Evolutionary conservation across 139 green algal species (phyloP).

Genomic region (Haematococcus lacustris): DNA sequence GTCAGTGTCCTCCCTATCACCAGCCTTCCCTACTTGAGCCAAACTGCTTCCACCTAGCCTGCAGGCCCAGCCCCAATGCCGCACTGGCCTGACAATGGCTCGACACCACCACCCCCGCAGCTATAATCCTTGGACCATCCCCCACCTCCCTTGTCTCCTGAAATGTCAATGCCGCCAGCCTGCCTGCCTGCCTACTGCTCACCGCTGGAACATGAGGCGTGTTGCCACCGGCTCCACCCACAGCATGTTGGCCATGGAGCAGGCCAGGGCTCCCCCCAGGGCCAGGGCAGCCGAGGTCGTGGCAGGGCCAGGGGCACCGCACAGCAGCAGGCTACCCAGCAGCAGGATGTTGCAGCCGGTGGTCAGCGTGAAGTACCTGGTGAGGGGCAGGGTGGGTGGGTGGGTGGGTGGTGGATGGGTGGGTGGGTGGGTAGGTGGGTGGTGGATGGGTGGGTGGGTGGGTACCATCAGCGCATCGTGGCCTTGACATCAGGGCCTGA

Average conservation of each 20-base stretch:
- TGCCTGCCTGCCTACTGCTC: background rate
- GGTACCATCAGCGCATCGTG: no score
- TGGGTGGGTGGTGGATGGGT: no score
- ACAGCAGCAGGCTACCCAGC: constrained; percentile 13
- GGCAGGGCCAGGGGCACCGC: background rate
- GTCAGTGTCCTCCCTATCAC: no score
- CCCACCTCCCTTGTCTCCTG: no score
- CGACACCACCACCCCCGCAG: background rate
- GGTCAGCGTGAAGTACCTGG: constrained; percentile 31
- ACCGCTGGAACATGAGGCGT: constrained; percentile 59
- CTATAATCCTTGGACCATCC: no score
- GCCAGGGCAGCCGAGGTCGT: constrained; percentile 3
- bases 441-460: no score
- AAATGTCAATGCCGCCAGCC: no score
- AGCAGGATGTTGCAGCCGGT: constrained; percentile 17
- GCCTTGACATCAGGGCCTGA: no score
- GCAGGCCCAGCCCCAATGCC: background rate
- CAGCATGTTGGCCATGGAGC: constrained; percentile 46
- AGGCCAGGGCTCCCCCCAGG: constrained; percentile 29
- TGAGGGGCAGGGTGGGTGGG: background rate
- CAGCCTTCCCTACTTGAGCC: background rate
- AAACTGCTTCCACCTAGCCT: background rate
- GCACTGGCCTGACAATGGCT: background rate
- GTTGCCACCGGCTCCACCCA: constrained; percentile 53
- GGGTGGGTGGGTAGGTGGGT: no score